Base-by-base conservation (phyloP, 345 rosid genomes). In the Acer saccharum region DNA sequence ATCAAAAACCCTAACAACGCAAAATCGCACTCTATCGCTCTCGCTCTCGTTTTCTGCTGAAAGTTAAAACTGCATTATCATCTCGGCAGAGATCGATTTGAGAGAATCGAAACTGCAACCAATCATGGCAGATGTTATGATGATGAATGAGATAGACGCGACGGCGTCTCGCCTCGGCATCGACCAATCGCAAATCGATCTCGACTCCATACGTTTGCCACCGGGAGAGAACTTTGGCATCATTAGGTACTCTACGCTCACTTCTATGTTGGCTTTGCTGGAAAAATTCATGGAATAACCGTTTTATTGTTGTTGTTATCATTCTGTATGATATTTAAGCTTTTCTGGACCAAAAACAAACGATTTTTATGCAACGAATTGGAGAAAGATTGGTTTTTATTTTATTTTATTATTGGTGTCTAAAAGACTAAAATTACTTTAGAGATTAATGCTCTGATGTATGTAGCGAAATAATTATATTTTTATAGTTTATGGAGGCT, bases 221-320 rank as follows among this genome's bases (percentile, higher is more conserved):
- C 84, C 92, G 1, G 93, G 97, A 0, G 89, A 93, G 8, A 64
- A 85, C 73, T 89, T 84, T 21, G 98, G 90, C 10, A 83, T 95
- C 71, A 65, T 78, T 68, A 95, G 97, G 99, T 93, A 41, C 14
- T 14, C 3, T 70, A 46, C 64, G 6, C 60, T 3, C 16, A 8
- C 17, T 7, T 43, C 3, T 10, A 7, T 60, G 7, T 3, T 3
- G 14, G 46, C 46, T 43, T 43, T 43, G 6, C 10, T 9, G 23
- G 52, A 43, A 48, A 48, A 11, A 54, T 16, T 60, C 0, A 25
- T 35, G 69, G 29, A 69, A 35, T 63, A 21, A 55, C 12, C 70
- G 23, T 57, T 44, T 74, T 75, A 66, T 77, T 54, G n/a, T 54
- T 54, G 58, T 54, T 46, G 46, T 43, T 43, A 43, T 43, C 10